Evolutionary conservation across 108 stramenopile genomes (phyloP), one percentile per base, ranked within the genome.

Genomic region (Schizochytrium sp.): DNA sequence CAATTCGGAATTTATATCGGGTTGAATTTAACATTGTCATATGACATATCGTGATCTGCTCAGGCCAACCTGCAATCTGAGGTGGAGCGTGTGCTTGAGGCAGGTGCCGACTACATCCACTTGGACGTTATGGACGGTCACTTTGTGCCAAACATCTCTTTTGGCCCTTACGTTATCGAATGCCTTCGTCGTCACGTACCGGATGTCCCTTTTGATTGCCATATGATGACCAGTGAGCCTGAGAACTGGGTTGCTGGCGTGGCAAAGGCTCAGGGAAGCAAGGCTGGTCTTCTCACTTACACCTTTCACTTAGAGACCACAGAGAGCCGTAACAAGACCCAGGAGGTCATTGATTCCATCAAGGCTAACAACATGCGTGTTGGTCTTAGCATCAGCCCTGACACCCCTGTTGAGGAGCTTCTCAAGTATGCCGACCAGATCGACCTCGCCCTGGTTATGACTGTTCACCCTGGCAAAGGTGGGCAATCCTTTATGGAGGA

Each of bases 381-480:
- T 10, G 97, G 96, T 46, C 88, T 98, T 40, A 93, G 95, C 47
- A 89, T 98, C 45, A 96, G 94, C 87, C 97, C 97, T 7, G 94
- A 90, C n/a, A 98, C 97, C 4, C 94, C 96, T 1, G 93, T 95
- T 0, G 95, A 96, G 28, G 92, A 88, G 10, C 60, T 95, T n/a
- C 57, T 93, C 19, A 90, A 92, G 45, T 96, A 93, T 87, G 92
- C 93, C 3, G 93, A 93, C 72, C 91, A 94, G 57, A 72, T 96
- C 44, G 96, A 97, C 88, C 61, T 96, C 90, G 96, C 94, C 40
- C 91, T 97, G 61, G 90, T 97, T 19, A 97, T 97, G 97, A 96
- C 97, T 13, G 97, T 98, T 12, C 95, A 98, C 90, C 97, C 97
- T 60, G 97, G 97, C 17, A 95, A 95, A 46, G 93, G 95, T 45